phyloP scores from a whole-genome alignment of 306 rosid species.

The Carpinus fangiana region DNA sequence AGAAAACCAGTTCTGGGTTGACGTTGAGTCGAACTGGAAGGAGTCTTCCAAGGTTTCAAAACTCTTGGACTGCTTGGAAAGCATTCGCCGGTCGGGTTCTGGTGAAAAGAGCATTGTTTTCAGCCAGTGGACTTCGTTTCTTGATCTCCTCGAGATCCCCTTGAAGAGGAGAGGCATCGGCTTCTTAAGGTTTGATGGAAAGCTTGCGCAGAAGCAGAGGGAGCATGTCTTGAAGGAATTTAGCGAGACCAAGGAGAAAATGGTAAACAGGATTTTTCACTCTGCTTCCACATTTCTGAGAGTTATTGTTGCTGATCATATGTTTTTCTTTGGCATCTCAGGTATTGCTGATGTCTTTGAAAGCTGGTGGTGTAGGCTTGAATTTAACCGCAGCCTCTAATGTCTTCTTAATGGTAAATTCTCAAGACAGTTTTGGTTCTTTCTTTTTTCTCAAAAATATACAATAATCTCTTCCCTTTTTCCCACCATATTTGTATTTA shows the following conservation, averaged over 20 bases:
- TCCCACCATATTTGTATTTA: background rate
- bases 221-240: constrained; percentile 72
- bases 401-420: constrained; percentile 72
- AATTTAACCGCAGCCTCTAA: constrained; percentile 86
- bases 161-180: no score
- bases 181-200: no score
- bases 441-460: background rate
- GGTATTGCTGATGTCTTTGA: constrained; percentile 79
- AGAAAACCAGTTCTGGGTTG: constrained; percentile 58
- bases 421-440: background rate
- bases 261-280: constrained; percentile 40
- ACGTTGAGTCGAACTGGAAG: constrained; percentile 59
- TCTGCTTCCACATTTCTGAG: background rate
- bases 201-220: constrained; percentile 62
- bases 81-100: no score
- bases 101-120: no score
- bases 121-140: no score
- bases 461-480: background rate
- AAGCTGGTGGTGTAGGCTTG: constrained; percentile 94
- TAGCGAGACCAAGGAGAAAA: constrained; percentile 48
- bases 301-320: background rate
- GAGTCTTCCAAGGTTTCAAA: background rate
- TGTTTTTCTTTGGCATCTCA: constrained; percentile 20
- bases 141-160: no score
- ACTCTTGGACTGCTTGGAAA: no score